Conservation (phyloP, 139 green algal genomes). For the Deuterostichococcus epilithicus region DNA sequence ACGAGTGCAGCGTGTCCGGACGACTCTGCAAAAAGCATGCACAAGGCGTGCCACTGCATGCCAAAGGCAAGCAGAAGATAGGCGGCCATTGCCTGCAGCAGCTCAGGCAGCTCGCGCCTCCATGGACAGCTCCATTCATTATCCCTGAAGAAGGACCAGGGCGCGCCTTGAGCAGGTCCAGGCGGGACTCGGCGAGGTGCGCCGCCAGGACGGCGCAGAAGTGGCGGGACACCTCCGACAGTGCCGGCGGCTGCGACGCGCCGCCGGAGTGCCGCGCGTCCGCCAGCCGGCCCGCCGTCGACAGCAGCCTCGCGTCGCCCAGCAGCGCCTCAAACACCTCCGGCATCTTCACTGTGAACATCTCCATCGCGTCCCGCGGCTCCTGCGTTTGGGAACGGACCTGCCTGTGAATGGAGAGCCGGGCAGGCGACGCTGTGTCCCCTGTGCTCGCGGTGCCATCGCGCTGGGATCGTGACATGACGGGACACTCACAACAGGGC, state of each 20-base stretch:
- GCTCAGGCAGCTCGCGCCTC: too few relatives aligned
- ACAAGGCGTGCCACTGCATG: too few relatives aligned
- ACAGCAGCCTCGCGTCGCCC: constrained; percentile 44
- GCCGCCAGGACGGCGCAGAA: constrained; percentile 18
- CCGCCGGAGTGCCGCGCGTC: neutral
- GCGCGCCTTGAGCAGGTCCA: constrained; percentile 24
- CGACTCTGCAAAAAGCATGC: constrained; percentile 24
- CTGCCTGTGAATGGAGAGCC: too few relatives aligned
- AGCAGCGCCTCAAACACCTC: constrained; percentile 50
- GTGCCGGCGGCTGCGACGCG: neutral
- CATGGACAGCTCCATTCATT: too few relatives aligned
- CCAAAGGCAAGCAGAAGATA: too few relatives aligned
- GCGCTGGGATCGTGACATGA: too few relatives aligned
- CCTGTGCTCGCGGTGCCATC: too few relatives aligned
- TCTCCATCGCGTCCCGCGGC: constrained; percentile 79
- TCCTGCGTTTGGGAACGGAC: constrained; percentile 50
- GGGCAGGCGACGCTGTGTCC: too few relatives aligned
- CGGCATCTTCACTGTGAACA: constrained; percentile 60
- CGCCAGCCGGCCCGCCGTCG: constrained; percentile 33
- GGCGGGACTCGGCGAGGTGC: constrained; percentile 29
- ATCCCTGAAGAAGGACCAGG: too few relatives aligned
- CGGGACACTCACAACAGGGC: too few relatives aligned
- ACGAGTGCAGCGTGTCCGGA: constrained; percentile 10
- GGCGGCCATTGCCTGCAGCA: too few relatives aligned
- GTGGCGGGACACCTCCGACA: constrained; percentile 5